phyloP scores from a whole-genome alignment of 441 rosid species.

The Raphanus hybrid region DNA sequence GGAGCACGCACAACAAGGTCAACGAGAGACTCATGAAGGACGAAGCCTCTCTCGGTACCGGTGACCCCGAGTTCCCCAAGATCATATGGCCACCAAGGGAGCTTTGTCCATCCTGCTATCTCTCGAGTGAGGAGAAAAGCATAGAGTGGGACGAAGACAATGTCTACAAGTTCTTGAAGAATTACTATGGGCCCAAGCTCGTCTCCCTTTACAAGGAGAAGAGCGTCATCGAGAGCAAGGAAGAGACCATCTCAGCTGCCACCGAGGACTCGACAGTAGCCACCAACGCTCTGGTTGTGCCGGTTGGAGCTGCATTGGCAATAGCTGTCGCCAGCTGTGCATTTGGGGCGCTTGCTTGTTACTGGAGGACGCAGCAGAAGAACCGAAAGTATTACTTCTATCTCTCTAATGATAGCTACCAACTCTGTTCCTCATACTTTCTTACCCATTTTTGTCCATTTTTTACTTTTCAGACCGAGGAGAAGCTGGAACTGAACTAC shows the following conservation, averaged over 20 bases:
- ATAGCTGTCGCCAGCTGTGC: constrained; percentile 96
- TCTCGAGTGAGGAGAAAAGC: constrained; percentile 40
- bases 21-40: constrained; percentile 79
- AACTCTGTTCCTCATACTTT: constrained; percentile 2
- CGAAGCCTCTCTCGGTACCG: constrained; percentile 80
- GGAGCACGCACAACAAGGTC: constrained; percentile 88
- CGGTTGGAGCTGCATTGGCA: constrained; percentile 94
- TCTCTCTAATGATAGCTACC: constrained; percentile 43
- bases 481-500: constrained; percentile 78
- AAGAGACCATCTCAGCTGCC: constrained; percentile 41
- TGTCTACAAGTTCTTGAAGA: constrained; percentile 71
- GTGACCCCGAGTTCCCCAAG: constrained; percentile 92
- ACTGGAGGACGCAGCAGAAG: constrained; percentile 98
- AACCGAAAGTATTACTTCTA: constrained; percentile 84
- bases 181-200: constrained; percentile 72
- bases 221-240: constrained; percentile 43
- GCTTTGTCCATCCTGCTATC: constrained; percentile 82
- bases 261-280: constrained; percentile 65
- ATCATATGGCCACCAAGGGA: constrained; percentile 89
- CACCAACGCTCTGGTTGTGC: constrained; percentile 86
- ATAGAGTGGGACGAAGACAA: constrained; percentile 69
- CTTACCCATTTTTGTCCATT: constrained; percentile 21
- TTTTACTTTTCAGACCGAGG: constrained; percentile 79
- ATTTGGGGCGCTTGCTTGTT: constrained; percentile 97
- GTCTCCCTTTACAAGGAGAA: constrained; percentile 72